Base-by-base conservation (phyloP, 2,329 filamentous ascomycete species). In the Diaporthe sp. region DNA sequence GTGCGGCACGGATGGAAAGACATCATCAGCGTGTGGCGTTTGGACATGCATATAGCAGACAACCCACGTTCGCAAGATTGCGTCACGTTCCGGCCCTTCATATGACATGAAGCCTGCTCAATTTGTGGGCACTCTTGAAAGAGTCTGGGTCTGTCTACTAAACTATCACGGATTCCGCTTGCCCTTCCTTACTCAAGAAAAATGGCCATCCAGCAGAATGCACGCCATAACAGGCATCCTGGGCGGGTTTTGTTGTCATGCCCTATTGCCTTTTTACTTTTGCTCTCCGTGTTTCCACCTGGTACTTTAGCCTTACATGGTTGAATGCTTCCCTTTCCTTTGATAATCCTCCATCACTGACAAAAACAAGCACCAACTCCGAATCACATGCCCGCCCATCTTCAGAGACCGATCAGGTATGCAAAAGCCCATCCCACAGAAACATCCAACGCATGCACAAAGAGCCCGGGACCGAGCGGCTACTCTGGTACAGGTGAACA, bases 321-420 rank as follows among this genome's bases (percentile, higher is more conserved):
- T 28, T 69, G 46, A 69, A 42, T 69, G 65, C 34, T 55, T 42
- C 65, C 31, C 31, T 51, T 42, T 55, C 65, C 46, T 28, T 53
- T 37, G 25, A 49, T 17, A 37, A 13, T 34, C 22, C 31, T 42
- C 46, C 49, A 42, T n/a, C 65, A 42, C 22, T 39, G n/a, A 19
- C 17, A 17, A 55, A 69, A 69, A 25, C 49, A 69, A 55, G 65
- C 12, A 39, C 46, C n/a, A 55, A 69, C 65, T 69, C 65, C 65
- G n/a, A 42, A 69, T 55, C 65, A 55, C 65, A 55, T 42, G 34
- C 65, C 65, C 31, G 57, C 55, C 55, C 70, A 49, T 61, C 44
- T 72, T 72, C 28, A 61, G 46, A 72, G 69, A 61, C 69, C 51
- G 53, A 72, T 58, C 69, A 59, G 31, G 69, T 44, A 72, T 58